Percentiles rank a stretch among this genome's conserved stretches.
These are phyloP conservation scores for Rutstroemia sp. DNA, from an alignment of 2,329 filamentous ascomycete genomes.

Conservation along the genomic window DNA sequence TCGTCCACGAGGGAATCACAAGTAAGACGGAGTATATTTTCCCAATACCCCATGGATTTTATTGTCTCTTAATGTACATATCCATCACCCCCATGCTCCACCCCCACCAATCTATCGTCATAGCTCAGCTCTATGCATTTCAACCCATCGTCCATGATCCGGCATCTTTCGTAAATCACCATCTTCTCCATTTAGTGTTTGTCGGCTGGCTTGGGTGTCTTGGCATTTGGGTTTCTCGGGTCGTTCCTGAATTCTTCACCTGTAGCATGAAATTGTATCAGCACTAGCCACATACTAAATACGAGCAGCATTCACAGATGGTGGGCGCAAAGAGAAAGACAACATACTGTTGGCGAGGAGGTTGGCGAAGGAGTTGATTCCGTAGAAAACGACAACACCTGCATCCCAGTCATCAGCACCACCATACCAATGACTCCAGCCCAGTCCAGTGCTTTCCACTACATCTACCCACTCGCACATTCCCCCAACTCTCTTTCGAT, in stretches of 20 bases:
- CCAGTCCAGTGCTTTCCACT: no score
- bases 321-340: background rate
- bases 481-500: no score
- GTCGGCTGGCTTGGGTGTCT: slow-evolving; percentile 26
- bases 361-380: slow-evolving; percentile 77
- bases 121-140: slow-evolving; percentile 2
- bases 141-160: background rate
- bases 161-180: background rate
- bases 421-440: no score
- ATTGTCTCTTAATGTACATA: slow-evolving; percentile 7
- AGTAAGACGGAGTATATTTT: no score
- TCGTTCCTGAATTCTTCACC: slow-evolving; percentile 97
- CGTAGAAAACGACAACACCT: slow-evolving; percentile 86
- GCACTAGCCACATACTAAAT: slow-evolving; percentile 1
- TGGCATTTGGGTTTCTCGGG: slow-evolving; percentile 68
- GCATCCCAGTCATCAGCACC: slow-evolving; percentile 16
- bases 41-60: background rate
- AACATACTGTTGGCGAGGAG: slow-evolving; percentile 73
- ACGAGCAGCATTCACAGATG: background rate
- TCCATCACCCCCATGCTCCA: background rate
- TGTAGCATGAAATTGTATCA: slow-evolving; percentile 33
- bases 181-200: slow-evolving; percentile 23
- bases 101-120: background rate
- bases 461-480: no score
- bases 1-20: no score